These are phyloP conservation scores for Lumnitzera littorea DNA, from an alignment of 345 rosid genomes.

Conservation along the genomic window DNA sequence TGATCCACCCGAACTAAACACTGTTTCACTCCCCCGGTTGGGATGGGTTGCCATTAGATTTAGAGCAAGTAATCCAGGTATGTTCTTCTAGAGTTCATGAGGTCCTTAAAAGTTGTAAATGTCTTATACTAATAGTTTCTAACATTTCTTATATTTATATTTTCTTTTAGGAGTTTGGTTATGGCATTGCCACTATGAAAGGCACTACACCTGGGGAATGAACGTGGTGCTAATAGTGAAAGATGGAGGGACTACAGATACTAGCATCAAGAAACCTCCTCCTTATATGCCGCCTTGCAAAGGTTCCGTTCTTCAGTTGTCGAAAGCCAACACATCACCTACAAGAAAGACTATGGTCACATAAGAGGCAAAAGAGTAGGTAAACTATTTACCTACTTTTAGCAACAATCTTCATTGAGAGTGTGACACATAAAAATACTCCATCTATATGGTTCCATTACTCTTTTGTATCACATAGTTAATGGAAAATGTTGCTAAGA, in stretches of 20 bases:
- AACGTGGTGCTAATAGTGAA: slow-evolving; percentile 18
- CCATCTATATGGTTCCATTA: too few relatives aligned
- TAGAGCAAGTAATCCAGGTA: slow-evolving; percentile 21
- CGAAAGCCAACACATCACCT: too few relatives aligned
- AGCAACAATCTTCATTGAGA: too few relatives aligned
- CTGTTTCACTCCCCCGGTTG: slow-evolving; percentile 10
- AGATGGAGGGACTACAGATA: slow-evolving; percentile 20
- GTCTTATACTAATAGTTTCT: too few relatives aligned
- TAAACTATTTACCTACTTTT: too few relatives aligned
- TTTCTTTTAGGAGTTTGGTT: slow-evolving; percentile 14
- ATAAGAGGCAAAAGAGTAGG: too few relatives aligned
- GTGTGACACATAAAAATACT: too few relatives aligned
- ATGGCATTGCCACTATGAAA: slow-evolving; percentile 19
- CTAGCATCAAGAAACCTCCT: slow-evolving; percentile 12
- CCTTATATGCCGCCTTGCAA: slow-evolving; percentile 20
- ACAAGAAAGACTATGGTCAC: too few relatives aligned
- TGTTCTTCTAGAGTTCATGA: not conserved
- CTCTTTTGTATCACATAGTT: too few relatives aligned
- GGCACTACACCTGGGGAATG: slow-evolving; percentile 27
- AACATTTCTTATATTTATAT: not conserved
- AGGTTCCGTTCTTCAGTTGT: slow-evolving; percentile 1
- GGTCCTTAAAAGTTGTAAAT: too few relatives aligned
- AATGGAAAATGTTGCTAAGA: too few relatives aligned
- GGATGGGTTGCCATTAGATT: slow-evolving; percentile 18
- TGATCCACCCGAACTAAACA: slow-evolving; percentile 15